Conservation (phyloP, 352 stramenopile genomes). For the Pythium graminicola region DNA sequence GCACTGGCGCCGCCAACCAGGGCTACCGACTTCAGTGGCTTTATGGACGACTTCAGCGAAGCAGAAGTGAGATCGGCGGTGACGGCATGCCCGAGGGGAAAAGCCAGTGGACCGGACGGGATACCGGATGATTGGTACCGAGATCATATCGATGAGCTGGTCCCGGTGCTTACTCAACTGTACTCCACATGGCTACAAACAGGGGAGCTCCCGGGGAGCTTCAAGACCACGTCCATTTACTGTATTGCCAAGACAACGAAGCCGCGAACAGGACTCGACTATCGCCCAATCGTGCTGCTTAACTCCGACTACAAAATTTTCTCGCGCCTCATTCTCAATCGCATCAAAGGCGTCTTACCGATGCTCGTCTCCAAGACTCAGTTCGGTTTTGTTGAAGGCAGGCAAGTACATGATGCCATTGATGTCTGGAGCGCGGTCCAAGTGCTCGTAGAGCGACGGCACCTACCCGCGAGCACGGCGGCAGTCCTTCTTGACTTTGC, state of each 20-base stretch:
- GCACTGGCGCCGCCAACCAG: neutral
- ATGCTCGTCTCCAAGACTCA: conserved; percentile 1
- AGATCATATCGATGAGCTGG: neutral
- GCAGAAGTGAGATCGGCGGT: neutral
- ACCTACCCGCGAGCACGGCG: neutral
- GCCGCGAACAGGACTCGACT: conserved; percentile 1
- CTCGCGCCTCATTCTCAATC: conserved; percentile 3
- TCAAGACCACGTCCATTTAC: neutral
- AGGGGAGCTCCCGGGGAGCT: neutral
- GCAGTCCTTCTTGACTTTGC: conserved; percentile 11
- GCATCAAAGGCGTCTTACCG: neutral
- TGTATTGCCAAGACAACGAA: neutral
- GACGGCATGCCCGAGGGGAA: neutral
- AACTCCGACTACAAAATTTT: conserved; percentile 21
- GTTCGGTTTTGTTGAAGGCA: conserved; percentile 10
- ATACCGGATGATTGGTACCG: conserved; percentile 18
- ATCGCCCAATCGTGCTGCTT: conserved; percentile 8
- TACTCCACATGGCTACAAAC: neutral
- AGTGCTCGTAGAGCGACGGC: neutral
- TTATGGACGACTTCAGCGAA: neutral
- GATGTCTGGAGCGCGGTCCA: conserved; percentile 8
- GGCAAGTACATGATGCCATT: conserved; percentile 11
- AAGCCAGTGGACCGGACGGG: conserved; percentile 13
- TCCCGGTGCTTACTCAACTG: neutral
- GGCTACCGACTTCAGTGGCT: neutral